Conservation (phyloP, 106 monocot species). For the Dactylorhiza incarnata region DNA sequence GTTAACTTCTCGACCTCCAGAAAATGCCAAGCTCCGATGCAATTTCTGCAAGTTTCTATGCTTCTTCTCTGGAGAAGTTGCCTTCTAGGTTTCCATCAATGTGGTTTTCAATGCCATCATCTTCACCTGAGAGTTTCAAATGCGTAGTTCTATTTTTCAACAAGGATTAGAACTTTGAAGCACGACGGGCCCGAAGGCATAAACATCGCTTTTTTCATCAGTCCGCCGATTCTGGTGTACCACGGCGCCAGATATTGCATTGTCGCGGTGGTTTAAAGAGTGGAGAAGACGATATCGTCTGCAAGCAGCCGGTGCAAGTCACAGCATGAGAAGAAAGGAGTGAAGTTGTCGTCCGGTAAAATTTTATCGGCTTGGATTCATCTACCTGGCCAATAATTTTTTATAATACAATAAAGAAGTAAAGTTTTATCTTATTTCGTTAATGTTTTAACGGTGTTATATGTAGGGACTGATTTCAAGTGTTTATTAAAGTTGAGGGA, state of each 20-base stretch:
- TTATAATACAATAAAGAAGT: too few species aligned
- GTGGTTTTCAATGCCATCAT: slow-evolving; percentile 44
- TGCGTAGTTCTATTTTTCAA: slow-evolving; percentile 46
- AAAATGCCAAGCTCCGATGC: slow-evolving; percentile 16
- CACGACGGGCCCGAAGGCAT: slow-evolving; percentile 60
- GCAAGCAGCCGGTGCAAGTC: slow-evolving; percentile 66
- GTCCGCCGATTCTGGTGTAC: slow-evolving; percentile 46
- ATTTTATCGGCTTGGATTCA: slow-evolving; percentile 47
- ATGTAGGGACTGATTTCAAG: too few species aligned
- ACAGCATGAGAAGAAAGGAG: slow-evolving; percentile 39
- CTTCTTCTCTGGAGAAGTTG: slow-evolving; percentile 53
- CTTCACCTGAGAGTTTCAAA: slow-evolving; percentile 24
- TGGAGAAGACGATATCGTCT: slow-evolving; percentile 69
- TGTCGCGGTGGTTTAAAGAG: slow-evolving; percentile 56
- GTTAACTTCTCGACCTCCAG: background rate
- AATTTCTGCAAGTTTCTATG: slow-evolving; percentile 55
- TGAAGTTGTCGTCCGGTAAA: slow-evolving; percentile 47
- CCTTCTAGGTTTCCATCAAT: slow-evolving; percentile 62
- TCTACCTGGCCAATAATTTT: too few species aligned
- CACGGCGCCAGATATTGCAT: slow-evolving; percentile 51
- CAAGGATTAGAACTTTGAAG: slow-evolving; percentile 59
- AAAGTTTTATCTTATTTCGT: too few species aligned
- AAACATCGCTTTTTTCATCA: slow-evolving; percentile 70
- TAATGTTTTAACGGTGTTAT: too few species aligned
- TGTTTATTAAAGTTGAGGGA: too few species aligned